A percentile compares a stretch with the other conserved stretches of the same genome.
phyloP scores from a whole-genome alignment of 2,329 filamentous ascomycete genomes.

The Venturia carpophila region DNA sequence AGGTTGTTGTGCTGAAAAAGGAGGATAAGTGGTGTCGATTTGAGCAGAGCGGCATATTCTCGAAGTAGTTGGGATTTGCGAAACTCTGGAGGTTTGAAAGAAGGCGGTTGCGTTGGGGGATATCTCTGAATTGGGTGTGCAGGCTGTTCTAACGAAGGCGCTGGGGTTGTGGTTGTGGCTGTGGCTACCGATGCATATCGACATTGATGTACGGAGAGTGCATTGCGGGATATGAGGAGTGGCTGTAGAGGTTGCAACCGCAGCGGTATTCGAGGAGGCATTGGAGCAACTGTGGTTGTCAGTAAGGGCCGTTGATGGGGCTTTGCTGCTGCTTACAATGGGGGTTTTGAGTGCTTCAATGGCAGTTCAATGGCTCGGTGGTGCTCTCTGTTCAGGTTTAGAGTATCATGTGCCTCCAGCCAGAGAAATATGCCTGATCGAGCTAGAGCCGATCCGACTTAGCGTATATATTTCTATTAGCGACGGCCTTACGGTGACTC shows the following conservation, averaged over 20 bases:
- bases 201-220: constrained; percentile 26
- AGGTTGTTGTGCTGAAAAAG: constrained; percentile 79
- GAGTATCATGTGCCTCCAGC: not conserved
- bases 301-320: not conserved
- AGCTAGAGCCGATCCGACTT: not conserved
- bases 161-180: constrained; percentile 46
- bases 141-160: constrained; percentile 42
- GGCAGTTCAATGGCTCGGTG: not conserved
- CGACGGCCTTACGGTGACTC: not conserved
- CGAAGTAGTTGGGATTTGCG: constrained; percentile 85
- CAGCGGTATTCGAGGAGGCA: constrained; percentile 48
- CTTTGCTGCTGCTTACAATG: not conserved
- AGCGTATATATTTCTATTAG: not conserved
- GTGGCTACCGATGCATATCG: constrained; percentile 45
- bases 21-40: constrained; percentile 75
- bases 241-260: constrained; percentile 31
- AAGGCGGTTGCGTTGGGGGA: constrained; percentile 70
- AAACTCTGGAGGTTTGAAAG: constrained; percentile 74
- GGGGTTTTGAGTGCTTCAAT: not conserved
- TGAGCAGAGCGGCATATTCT: constrained; percentile 80
- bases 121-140: constrained; percentile 37
- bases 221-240: constrained; percentile 23
- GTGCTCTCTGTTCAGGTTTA: not conserved
- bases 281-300: constrained; percentile 27
- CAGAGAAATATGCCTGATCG: not conserved